A percentile compares a stretch with the other conserved stretches of the same genome.
phyloP scores from a whole-genome alignment of 495 filamentous ascomycete species.

The Pseudomonodictys pantanalensis region DNA sequence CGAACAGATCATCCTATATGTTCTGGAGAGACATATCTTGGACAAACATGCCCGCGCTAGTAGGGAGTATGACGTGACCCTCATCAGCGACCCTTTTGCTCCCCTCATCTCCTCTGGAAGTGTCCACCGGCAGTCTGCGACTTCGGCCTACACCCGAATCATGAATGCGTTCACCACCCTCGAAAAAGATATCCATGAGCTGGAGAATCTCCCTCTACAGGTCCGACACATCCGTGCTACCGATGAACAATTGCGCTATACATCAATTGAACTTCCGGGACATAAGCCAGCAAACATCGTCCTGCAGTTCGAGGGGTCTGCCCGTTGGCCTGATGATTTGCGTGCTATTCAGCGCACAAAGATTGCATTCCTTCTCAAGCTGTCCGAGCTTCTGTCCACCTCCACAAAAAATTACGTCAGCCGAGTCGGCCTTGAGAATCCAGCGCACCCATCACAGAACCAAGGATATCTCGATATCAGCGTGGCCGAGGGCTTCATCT shows the following conservation, averaged over 20 bases:
- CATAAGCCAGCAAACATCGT: constrained; percentile 60
- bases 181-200: constrained; percentile 65
- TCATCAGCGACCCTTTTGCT: constrained; percentile 61
- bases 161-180: constrained; percentile 65
- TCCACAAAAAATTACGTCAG: constrained; percentile 53
- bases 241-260: constrained; percentile 67
- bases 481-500: constrained; percentile 64
- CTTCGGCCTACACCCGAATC: constrained; percentile 53
- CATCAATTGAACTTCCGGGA: constrained; percentile 56
- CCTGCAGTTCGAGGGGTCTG: constrained; percentile 89
- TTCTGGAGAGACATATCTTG: constrained; percentile 68
- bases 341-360: constrained; percentile 90
- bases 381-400: constrained; percentile 64
- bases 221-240: constrained; percentile 73
- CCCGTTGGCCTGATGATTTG: constrained; percentile 89
- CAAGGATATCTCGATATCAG: constrained; percentile 77
- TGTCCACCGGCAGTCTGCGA: constrained; percentile 36
- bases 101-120: constrained; percentile 48
- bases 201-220: constrained; percentile 77
- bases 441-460: constrained; percentile 63
- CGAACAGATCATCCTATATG: constrained; percentile 72
- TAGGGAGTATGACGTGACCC: no score
- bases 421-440: constrained; percentile 77
- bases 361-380: constrained; percentile 81
- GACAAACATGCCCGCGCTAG: constrained; percentile 48